Evolutionary conservation across 495 filamentous ascomycete species (phyloP).

Genomic region (Podospora tetraspora): DNA sequence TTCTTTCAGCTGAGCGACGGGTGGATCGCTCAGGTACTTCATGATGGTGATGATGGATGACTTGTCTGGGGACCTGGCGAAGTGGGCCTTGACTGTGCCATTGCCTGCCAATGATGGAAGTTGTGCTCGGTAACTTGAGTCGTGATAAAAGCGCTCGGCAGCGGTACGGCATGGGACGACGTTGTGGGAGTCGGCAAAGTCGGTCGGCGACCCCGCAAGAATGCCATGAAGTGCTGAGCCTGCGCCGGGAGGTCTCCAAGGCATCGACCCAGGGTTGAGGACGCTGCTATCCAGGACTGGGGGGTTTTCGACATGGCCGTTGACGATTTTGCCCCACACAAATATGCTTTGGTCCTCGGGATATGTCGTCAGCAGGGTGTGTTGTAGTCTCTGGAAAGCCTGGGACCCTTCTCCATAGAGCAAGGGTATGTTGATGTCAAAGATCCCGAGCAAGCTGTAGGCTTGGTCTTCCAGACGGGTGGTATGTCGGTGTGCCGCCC

Average conservation of each 20-base stretch:
- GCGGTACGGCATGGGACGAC: neutral
- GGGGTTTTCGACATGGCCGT: neutral
- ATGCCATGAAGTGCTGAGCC: neutral
- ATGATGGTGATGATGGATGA: neutral
- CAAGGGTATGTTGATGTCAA: constrained; percentile 26
- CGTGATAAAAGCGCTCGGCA: neutral
- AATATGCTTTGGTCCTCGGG: constrained; percentile 3
- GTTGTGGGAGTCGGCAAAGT: constrained; percentile 1
- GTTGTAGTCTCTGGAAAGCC: constrained; percentile 5
- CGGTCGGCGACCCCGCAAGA: neutral
- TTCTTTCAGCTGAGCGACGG: neutral
- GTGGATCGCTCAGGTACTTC: neutral
- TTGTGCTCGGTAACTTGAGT: neutral
- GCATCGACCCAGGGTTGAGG: neutral
- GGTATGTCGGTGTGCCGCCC: constrained; percentile 14
- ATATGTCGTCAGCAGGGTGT: neutral
- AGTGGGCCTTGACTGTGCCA: neutral
- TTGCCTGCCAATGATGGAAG: neutral
- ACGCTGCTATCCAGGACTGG: neutral
- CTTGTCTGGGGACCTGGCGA: neutral
- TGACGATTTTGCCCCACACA: neutral
- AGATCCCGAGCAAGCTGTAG: constrained; percentile 23
- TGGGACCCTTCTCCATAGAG: constrained; percentile 22
- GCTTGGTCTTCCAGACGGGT: constrained; percentile 15
- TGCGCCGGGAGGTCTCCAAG: neutral